Conservation (phyloP, 2,329 filamentous ascomycete genomes). For the Colletotrichum cuscutae region DNA sequence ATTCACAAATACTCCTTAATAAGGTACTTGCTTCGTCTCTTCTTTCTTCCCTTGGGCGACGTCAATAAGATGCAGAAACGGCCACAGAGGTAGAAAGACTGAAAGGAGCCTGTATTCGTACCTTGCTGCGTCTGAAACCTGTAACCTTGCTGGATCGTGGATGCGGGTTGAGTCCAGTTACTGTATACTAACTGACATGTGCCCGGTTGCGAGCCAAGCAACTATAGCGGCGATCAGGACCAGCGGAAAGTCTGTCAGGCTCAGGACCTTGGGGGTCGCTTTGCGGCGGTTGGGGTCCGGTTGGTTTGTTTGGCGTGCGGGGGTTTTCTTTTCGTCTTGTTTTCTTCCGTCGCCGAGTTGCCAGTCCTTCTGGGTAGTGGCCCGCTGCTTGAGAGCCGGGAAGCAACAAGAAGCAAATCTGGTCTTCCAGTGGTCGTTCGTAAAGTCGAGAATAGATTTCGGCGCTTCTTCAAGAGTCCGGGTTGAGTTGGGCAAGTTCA, state of each 20-base stretch:
- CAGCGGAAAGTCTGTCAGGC: slow-evolving; percentile 21
- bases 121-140: neutral
- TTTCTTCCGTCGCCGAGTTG: slow-evolving; percentile 11
- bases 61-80: neutral
- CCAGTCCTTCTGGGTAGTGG: neutral
- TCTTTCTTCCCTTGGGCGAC: slow-evolving; percentile 18
- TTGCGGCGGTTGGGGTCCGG: neutral
- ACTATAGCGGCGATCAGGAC: slow-evolving; percentile 16
- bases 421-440: too few relatives aligned
- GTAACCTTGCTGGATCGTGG: neutral
- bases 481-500: neutral
- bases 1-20: neutral
- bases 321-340: slow-evolving; percentile 11
- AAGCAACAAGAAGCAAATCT: neutral
- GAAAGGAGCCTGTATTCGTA: neutral
- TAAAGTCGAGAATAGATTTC: neutral
- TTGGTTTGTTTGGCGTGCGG: neutral
- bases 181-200: slow-evolving; percentile 16
- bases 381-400: neutral
- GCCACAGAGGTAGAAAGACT: neutral
- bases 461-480: neutral
- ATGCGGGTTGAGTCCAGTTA: neutral
- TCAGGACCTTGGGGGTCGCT: neutral
- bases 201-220: slow-evolving; percentile 14
- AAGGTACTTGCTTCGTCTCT: neutral